Evolutionary conservation across 345 rosid genomes (phyloP).

Genomic region (Limnanthes douglasii): DNA sequence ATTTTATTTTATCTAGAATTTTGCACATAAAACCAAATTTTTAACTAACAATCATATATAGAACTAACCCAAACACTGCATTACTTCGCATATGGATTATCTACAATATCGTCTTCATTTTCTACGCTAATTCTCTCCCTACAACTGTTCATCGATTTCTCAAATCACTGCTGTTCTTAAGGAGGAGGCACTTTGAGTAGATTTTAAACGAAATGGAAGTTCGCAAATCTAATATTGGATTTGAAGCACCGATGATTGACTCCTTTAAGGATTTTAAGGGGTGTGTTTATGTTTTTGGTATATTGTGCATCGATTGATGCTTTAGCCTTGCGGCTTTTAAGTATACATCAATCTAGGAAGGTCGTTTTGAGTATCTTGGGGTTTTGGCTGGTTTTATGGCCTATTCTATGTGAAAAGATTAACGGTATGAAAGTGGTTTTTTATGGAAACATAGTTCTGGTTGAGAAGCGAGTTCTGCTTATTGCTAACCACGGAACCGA

Average conservation of each 20-base stretch:
- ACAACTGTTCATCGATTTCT: too few species aligned
- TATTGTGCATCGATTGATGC: slow-evolving; percentile 39
- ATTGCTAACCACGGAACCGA: slow-evolving; percentile 84
- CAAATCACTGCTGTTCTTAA: too few species aligned
- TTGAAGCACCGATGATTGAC: slow-evolving; percentile 45
- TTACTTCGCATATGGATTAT: too few species aligned
- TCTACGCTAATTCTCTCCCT: too few species aligned
- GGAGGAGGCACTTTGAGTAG: too few species aligned
- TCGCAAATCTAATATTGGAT: slow-evolving; percentile 21
- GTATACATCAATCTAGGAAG: slow-evolving; percentile 38
- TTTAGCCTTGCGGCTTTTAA: slow-evolving; percentile 26
- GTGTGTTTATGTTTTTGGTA: slow-evolving; percentile 45
- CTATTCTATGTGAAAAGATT: slow-evolving; percentile 62
- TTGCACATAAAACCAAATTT: too few species aligned
- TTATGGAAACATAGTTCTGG: slow-evolving; percentile 44
- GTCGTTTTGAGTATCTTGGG: slow-evolving; percentile 39
- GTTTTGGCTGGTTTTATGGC: slow-evolving; percentile 73
- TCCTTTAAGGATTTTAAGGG: slow-evolving; percentile 44
- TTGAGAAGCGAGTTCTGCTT: slow-evolving; percentile 41
- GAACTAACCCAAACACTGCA: too few species aligned
- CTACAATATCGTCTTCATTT: too few species aligned
- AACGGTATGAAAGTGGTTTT: slow-evolving; percentile 54
- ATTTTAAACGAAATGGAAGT: slow-evolving; percentile 53
- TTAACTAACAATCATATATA: too few species aligned
- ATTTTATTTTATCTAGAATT: too few species aligned